phyloP scores from a whole-genome alignment of 1,284 basidiomycete species.

The Ceratobasidium sp. region DNA sequence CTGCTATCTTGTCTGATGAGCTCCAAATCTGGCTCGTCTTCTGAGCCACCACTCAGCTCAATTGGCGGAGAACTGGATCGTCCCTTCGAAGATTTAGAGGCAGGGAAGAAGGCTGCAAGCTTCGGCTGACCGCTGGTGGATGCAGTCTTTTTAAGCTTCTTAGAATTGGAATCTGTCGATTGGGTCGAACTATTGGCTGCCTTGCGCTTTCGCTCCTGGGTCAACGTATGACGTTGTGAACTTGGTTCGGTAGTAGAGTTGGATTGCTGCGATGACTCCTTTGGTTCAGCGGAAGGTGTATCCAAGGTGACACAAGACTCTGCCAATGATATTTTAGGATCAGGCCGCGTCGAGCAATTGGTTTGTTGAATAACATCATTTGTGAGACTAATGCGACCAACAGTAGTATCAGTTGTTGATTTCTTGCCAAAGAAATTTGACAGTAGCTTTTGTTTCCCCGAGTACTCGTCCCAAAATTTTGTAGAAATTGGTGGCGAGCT shows the following conservation, averaged over 20 bases:
- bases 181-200: conserved; percentile 26
- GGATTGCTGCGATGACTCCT: background rate
- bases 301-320: too few species aligned
- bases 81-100: background rate
- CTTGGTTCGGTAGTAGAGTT: background rate
- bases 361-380: too few species aligned
- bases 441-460: conserved; percentile 79
- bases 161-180: background rate
- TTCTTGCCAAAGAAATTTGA: conserved; percentile 78
- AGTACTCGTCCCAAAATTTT: conserved; percentile 83
- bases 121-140: conserved; percentile 42
- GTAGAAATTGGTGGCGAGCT: conserved; percentile 78
- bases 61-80: conserved; percentile 27
- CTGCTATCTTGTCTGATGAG: conserved; percentile 45
- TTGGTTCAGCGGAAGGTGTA: background rate
- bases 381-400: background rate
- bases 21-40: background rate
- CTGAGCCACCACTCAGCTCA: conserved; percentile 13
- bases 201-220: conserved; percentile 29
- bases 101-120: conserved; percentile 46
- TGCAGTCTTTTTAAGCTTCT: conserved; percentile 40
- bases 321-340: too few species aligned
- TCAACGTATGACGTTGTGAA: background rate
- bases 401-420: conserved; percentile 23
- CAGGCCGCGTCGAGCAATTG: too few species aligned